Conservation (phyloP, 140 eudicot species). For the Stevia rebaudiana region DNA sequence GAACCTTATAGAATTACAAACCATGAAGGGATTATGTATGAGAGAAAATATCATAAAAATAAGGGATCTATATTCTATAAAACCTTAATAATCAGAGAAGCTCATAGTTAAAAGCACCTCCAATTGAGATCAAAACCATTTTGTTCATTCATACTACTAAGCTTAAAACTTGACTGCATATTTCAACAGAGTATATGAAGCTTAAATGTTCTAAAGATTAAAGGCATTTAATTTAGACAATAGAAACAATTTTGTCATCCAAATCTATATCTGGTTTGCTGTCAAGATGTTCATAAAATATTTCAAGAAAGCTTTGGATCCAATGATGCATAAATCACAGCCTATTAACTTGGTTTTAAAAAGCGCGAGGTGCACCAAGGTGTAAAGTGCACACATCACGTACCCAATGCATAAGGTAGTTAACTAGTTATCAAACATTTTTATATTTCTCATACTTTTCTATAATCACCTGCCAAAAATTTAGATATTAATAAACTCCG, state of each 20-base stretch:
- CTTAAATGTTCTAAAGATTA: background rate
- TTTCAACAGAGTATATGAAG: background rate
- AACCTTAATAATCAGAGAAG: background rate
- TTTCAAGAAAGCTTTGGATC: background rate
- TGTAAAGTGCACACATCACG: too few relatives aligned
- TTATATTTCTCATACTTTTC: too few relatives aligned
- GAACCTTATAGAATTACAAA: background rate
- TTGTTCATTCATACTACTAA: background rate
- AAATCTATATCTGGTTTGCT: background rate
- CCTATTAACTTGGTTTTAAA: background rate
- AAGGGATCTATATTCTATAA: background rate
- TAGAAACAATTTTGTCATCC: background rate
- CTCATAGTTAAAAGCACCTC: background rate
- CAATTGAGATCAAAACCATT: background rate
- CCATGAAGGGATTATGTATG: background rate
- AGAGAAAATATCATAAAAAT: background rate
- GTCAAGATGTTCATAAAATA: background rate
- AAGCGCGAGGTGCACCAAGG: too few relatives aligned
- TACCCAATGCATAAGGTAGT: too few relatives aligned
- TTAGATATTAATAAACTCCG: too few relatives aligned
- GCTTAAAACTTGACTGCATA: background rate
- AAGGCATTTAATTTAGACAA: background rate
- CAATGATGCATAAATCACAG: background rate
- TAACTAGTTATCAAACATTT: too few relatives aligned
- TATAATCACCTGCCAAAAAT: too few relatives aligned